Evolutionary conservation across 2,329 filamentous ascomycete species (phyloP), one percentile per base, ranked within the genome.

Genomic region (Cytospora mali): DNA sequence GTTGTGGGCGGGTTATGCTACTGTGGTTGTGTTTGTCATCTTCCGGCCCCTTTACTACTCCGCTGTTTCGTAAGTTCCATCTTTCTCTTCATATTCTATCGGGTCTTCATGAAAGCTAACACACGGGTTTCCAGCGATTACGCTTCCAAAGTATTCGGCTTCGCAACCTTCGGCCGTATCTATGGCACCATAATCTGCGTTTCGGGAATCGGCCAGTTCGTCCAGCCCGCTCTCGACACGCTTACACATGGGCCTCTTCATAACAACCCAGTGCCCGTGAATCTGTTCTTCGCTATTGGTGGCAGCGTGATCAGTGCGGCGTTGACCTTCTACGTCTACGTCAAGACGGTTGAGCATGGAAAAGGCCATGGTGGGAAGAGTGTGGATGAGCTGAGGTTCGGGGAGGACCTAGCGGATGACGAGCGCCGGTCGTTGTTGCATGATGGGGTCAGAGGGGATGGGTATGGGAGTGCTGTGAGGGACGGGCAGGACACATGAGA

Each of bases 31-130:
- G 1, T 93, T 93, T 67, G 88, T 91, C 21, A 72, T 92, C 33
- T 89, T 91, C 67, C 84, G 90, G 0, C 90, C 90, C 0, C 78
- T 93, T 0, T 93, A 92, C 74, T 93, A 93, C 75, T 91, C 88
- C 0, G 86, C 89, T 7, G 87, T 93, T 65, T 91, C 87, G 74
- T 80, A 71, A 74, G 77, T 74, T 4, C 9, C 1, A 27, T 46
- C 16, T 21, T 18, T 2, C 6, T 3, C 9, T 27, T 23, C 10
- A 21, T 16, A 11, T 16, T 28, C 14, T 0, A 6, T 6, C 42
- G 2, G 7, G 6, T 7, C 1, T 28, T 4, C 28, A 27, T 5
- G 10, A 3, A 6, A 35, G 35, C 29, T 52, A 14, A 46, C 25
- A n/a, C 16, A 10, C 5, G 29, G 6, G 4, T 16, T 23, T 9